Evolutionary conservation across 129 eudicot genomes (phyloP), one percentile per base, ranked within the genome.

Genomic region (Smallanthus sonchifolius): DNA sequence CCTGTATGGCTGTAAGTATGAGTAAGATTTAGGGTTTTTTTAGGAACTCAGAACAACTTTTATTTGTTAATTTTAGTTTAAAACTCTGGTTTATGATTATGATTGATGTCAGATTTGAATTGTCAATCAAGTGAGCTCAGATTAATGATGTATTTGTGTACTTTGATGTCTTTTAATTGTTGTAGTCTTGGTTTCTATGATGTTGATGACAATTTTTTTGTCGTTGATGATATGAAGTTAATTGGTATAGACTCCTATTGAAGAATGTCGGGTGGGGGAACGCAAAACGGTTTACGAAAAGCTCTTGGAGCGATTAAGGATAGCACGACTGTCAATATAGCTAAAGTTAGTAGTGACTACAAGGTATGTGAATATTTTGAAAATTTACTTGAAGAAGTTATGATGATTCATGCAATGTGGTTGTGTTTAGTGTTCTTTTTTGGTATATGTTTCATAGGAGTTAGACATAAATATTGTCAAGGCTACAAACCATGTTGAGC

Each of bases 231-330:
- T 24, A 24, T 24, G 30, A 24, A 24, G 62, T 69, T 32, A 62
- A 16, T 69, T 35, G 32, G 44, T 72, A 68, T 65, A 79, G 78
- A 43, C 56, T 47, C 6, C 47, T 6, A 57, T 16, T 79, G 78
- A 65, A 83, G 67, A 48, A 94, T 90, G 98, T 87, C 98, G 8
- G 85, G 95, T 38, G 95, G 91, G 62, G 95, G 96, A 57, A 82
- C 96, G 30, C 91, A 91, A 54, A 91, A 51, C 75, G 88, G 92
- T 79, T 77, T 94, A 76, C 82, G 98, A 52, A 94, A 94, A 78
- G 92, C 97, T n/a, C 86, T 94, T 73, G 98, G 98, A 73, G 92
- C 98, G 10, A 86, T 94, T 24, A 94, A 94, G 96, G 98, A 94
- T 70, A 86, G 89, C 39, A 94, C 98, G 19, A 94, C 98, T 73